Base-by-base conservation (phyloP, 2,329 filamentous ascomycete species). In the Aspergillus brasiliensis region DNA sequence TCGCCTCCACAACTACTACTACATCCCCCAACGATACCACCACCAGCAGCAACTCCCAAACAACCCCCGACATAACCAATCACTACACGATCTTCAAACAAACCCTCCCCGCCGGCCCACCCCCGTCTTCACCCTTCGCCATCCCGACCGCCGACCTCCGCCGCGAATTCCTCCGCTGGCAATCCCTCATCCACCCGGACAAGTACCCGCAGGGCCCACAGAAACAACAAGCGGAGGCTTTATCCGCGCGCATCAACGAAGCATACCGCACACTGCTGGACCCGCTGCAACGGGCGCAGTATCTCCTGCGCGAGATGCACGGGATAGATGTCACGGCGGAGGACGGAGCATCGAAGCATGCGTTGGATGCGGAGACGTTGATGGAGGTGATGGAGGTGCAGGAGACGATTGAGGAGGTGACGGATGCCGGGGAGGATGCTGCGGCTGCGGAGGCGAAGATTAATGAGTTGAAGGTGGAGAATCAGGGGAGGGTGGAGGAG, bases 31-130 rank as follows among this genome's bases (percentile, higher is more conserved):
- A 44, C 52, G n/a, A 52, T 68, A n/a, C 48, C 60, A 60, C 37
- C n/a, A n/a, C n/a, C n/a, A n/a, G n/a, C n/a, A n/a, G n/a, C n/a
- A n/a, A n/a, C n/a, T n/a, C n/a, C 15, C 8, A 21, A 10, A 28
- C 15, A 5, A 64, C 70, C 28, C 75, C 75, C 2, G 72, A 79
- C 56, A 73, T 76, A 52, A 76, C 75, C 40, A 91, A 88, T 57
- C 86, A 94, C 82, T 98, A 97, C 83, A 86, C 88, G 58, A 86
- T 98, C 78, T 99, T 99, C 82, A 92, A 93, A 1, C 74, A 84
- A 31, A 91, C 92, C 3, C 83, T 97, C 3, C 86, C 92, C 0
- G 56, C 76, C 1, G 94, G 94, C 2, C 90, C 92, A 0, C 95
- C 95, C 0, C 94, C 94, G 0, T 57, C 72, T 0, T 89, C 92